Conservation (phyloP, 1,284 basidiomycete species). For the Rhodotorula sp. region DNA sequence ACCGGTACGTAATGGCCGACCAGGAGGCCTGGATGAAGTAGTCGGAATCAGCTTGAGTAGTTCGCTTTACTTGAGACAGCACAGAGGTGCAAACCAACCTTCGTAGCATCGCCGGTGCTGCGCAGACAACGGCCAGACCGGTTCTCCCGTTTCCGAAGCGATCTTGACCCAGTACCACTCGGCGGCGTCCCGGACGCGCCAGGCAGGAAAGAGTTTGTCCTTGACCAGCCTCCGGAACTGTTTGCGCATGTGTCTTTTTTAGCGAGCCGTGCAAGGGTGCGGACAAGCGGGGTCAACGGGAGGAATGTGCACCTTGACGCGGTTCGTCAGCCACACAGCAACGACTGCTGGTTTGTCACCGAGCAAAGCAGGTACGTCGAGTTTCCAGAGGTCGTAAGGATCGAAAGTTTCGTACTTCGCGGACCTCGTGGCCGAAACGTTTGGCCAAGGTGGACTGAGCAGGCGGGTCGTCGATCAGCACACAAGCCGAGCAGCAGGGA, state of each 20-base stretch:
- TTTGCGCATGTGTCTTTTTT: not conserved
- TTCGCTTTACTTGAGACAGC: not conserved
- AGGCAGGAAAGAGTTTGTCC: conserved; percentile 41
- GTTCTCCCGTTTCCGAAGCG: conserved; percentile 34
- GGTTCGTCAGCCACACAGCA: conserved; percentile 43
- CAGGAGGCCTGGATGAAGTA: conserved; percentile 21
- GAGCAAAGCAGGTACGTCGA: conserved; percentile 34
- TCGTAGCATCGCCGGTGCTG: conserved; percentile 41
- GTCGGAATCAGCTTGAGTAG: not conserved
- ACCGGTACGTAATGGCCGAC: conserved; percentile 38
- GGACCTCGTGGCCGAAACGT: conserved; percentile 36
- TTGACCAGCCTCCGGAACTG: conserved; percentile 39
- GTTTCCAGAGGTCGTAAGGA: conserved; percentile 42
- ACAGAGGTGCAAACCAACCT: conserved; percentile 8
- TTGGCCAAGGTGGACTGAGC: conserved; percentile 44
- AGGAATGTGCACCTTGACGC: conserved; percentile 33
- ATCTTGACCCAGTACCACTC: conserved; percentile 46
- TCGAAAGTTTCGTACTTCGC: conserved; percentile 42
- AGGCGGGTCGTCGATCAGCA: not conserved
- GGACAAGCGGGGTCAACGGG: not conserved
- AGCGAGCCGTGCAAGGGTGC: not conserved
- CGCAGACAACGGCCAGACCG: conserved; percentile 38
- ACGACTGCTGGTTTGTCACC: conserved; percentile 32
- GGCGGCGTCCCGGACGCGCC: conserved; percentile 27
- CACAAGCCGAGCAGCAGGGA: not conserved